Evolutionary conservation across 2,329 filamentous ascomycete genomes (phyloP), one percentile per base, ranked within the genome.

Genomic region (Aspergillus pseudonomiae): DNA sequence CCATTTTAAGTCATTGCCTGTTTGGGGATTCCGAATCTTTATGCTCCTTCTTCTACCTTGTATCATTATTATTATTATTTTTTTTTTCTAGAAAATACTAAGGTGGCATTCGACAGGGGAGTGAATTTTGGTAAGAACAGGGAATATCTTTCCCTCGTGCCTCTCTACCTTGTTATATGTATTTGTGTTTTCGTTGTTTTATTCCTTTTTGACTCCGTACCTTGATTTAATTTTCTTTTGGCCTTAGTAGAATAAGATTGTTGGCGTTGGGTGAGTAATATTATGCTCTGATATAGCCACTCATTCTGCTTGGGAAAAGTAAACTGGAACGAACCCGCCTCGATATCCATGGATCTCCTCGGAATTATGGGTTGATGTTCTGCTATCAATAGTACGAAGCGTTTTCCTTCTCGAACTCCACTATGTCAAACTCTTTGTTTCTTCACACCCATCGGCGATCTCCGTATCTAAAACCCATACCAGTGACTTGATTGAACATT

Each of bases 381-480:
- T 32, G 28, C 28, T 34, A 52, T 52, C 52, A 55, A 55, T 55
- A 55, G 52, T 28, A 28, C n/a, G 32, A 36, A 36, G 50, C 30
- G 7, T 32, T 34, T 57, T 46, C 26, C 36, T 46, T 46, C 19
- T n/a, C 30, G 6, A 46, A 16, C 16, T 24, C 56, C 56, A 45
- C 59, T 32, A 48, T 12, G 41, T 57, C 30, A 34, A 50, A 54
- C 24, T 56, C 21, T 52, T 56, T 52, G 43, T 61, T 61, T 61
- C 41, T 57, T 61, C 59, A 57, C 59, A 52, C 5, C 48, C n/a
- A 55, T 55, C 52, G 52, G 52, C 21, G 52, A 55, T 55, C 52
- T 55, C 52, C 52, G 52, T 55, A 41, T 55, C 14, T 16, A 36
- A 36, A 54, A 3, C 19, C 30, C 52, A 16, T 34, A 39, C n/a